Base-by-base conservation (phyloP, 176 grass and related monocot genomes). In the Puya raimondii region DNA sequence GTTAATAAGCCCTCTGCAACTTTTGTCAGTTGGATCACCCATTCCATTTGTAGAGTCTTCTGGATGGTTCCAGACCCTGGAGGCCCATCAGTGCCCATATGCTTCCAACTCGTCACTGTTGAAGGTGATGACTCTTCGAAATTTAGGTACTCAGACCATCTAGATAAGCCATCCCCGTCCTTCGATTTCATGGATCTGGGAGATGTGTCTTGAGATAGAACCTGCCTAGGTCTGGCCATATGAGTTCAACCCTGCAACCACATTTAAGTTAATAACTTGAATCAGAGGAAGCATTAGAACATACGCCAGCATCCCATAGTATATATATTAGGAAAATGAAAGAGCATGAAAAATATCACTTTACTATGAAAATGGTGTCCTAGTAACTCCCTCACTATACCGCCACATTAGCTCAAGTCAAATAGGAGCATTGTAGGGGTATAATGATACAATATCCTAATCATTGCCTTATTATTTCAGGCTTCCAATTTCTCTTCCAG, bases 11-110 rank as follows among this genome's bases (percentile, higher is more conserved):
- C 94, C 51, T 90, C 87, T 0, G 84, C 84, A 1, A 99, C 94
- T 73, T 76, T 90, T n/a, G 89, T 87, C n/a, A 99, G 71, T 72
- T 93, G 89, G 59, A 86, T 64, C 49, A 99, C 94, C 1, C 83
- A 86, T 79, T 99, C 94, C 89, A 99, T 87, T 65, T 93, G 89
- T 16, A 99, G 82, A 72, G 77, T 80, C 23, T 74, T 93, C 48
- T 85, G 89, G 13, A 64, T 58, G 12, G 74, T 16, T 14, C 65
- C 49, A 9, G 81, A 81, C 33, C 72, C 78, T 33, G 82, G 88
- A 26, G 78, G 51, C 53, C 74, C 84, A 27, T 91, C 88, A 47
- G 73, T 42, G 66, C 72, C 59, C 76, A 79, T 63, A 79, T 74
- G 74, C 75, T 81, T 88, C 91, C 91, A 91, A 80, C 71, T 91